Conservation (phyloP, 2,329 filamentous ascomycete genomes). For the Neocatenulostroma microsporum region DNA sequence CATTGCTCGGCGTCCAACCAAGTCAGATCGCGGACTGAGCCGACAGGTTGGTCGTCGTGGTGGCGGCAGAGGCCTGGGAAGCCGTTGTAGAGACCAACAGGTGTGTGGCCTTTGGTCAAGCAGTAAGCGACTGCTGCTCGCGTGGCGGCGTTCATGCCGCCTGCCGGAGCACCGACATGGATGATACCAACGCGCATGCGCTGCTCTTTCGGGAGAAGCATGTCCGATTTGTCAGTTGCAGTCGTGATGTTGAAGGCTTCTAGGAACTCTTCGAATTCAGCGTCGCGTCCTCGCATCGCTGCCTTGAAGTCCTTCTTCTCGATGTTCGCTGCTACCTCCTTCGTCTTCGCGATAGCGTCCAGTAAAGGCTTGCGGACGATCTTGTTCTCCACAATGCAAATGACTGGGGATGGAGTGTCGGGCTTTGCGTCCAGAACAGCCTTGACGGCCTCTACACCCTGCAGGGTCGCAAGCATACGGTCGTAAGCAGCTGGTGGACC, state of each 20-base stretch:
- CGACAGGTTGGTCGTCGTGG: conserved; percentile 71
- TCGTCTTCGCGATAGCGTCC: conserved; percentile 78
- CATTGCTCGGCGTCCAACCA: conserved; percentile 95
- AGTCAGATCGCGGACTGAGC: conserved; percentile 74
- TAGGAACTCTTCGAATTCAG: conserved; percentile 91
- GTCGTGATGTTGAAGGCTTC: conserved; percentile 86
- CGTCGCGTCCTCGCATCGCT: conserved; percentile 82
- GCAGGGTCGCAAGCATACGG: conserved; percentile 82
- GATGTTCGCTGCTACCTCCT: conserved; percentile 75
- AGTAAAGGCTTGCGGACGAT: conserved; percentile 85
- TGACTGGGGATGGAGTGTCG: conserved; percentile 84
- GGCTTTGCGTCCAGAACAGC: conserved; percentile 84
- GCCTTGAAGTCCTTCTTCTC: conserved; percentile 74
- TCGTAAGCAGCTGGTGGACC: conserved; percentile 90
- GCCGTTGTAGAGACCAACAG: conserved; percentile 89
- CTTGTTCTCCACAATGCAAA: conserved; percentile 96
- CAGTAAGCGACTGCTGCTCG: conserved; percentile 91
- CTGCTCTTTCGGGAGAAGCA: conserved; percentile 64
- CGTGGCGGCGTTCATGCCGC: conserved; percentile 96
- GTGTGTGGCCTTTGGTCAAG: conserved; percentile 81
- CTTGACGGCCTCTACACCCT: conserved; percentile 89
- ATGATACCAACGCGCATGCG: conserved; percentile 91
- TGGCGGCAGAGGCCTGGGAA: conserved; percentile 91
- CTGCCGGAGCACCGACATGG: conserved; percentile 91
- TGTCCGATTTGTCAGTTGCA: conserved; percentile 63